Evolutionary conservation across 257 asterid species (phyloP).

Genomic region (Lithospermum erythrorhizon): DNA sequence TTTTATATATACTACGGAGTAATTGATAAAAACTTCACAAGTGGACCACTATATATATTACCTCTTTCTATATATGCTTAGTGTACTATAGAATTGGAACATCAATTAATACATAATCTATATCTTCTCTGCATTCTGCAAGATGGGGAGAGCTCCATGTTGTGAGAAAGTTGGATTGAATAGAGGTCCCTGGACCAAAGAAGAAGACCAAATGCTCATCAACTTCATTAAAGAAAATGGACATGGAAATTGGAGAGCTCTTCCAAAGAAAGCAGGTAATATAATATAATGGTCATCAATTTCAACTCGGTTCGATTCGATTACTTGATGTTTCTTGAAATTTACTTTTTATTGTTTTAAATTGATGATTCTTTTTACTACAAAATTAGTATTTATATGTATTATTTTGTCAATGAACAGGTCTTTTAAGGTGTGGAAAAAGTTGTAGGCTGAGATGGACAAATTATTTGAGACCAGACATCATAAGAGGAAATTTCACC

Average conservation of each 20-base stretch:
- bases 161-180: conserved; percentile 26
- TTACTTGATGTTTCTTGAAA: neutral
- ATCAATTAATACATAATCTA: no score
- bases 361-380: neutral
- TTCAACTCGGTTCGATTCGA: no score
- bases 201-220: neutral
- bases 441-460: neutral
- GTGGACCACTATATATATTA: no score
- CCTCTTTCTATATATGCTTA: no score
- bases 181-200: conserved; percentile 31
- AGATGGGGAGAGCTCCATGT: conserved; percentile 30
- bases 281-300: no score
- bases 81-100: no score
- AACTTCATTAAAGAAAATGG: neutral
- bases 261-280: neutral
- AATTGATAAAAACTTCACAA: no score
- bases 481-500: neutral
- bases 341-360: no score
- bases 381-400: no score
- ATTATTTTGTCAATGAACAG: neutral
- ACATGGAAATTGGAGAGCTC: neutral
- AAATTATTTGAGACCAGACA: neutral
- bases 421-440: neutral
- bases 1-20: no score
- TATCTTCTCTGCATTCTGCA: no score